phyloP scores from a whole-genome alignment of 306 rosid genomes.

The Dicorynia guianensis region DNA sequence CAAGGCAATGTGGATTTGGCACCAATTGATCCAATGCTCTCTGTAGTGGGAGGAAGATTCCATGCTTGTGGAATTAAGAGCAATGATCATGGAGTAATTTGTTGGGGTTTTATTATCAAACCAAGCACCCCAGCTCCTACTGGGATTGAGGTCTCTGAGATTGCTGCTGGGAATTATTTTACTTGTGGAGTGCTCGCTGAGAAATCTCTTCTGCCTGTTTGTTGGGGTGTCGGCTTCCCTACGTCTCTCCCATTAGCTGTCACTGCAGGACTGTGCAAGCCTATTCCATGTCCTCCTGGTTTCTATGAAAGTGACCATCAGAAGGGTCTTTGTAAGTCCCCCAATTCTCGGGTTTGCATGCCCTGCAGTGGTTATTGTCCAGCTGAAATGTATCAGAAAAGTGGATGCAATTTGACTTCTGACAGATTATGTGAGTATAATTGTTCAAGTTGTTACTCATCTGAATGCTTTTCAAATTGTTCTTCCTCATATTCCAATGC shows the following conservation, averaged over 20 bases:
- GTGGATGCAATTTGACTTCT: slow-evolving; percentile 57
- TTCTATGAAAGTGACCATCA: slow-evolving; percentile 61
- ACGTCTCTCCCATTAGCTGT: slow-evolving; percentile 80
- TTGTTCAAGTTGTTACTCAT: slow-evolving; percentile 70
- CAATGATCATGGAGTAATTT: slow-evolving; percentile 71
- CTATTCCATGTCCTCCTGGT: slow-evolving; percentile 75
- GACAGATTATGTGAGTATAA: slow-evolving; percentile 84
- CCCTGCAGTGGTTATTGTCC: slow-evolving; percentile 80
- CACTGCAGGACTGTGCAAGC: slow-evolving; percentile 69
- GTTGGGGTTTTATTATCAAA: slow-evolving; percentile 83
- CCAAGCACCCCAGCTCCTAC: slow-evolving; percentile 73
- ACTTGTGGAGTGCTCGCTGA: slow-evolving; percentile 86
- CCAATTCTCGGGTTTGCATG: slow-evolving; percentile 63
- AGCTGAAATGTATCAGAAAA: slow-evolving; percentile 69
- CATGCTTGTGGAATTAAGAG: slow-evolving; percentile 95
- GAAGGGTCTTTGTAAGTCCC: slow-evolving; percentile 62
- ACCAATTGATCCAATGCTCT: slow-evolving; percentile 75
- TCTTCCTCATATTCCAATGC: slow-evolving; percentile 52
- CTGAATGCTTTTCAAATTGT: slow-evolving; percentile 63
- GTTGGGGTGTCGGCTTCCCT: slow-evolving; percentile 95
- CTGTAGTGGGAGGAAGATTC: slow-evolving; percentile 88
- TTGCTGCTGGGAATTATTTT: slow-evolving; percentile 89
- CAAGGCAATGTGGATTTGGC: slow-evolving; percentile 72
- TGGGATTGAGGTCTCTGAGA: slow-evolving; percentile 63
- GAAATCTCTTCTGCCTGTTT: slow-evolving; percentile 75